Conservation (phyloP, 176 grass and related monocot genomes). For the Dactylis glomerata region DNA sequence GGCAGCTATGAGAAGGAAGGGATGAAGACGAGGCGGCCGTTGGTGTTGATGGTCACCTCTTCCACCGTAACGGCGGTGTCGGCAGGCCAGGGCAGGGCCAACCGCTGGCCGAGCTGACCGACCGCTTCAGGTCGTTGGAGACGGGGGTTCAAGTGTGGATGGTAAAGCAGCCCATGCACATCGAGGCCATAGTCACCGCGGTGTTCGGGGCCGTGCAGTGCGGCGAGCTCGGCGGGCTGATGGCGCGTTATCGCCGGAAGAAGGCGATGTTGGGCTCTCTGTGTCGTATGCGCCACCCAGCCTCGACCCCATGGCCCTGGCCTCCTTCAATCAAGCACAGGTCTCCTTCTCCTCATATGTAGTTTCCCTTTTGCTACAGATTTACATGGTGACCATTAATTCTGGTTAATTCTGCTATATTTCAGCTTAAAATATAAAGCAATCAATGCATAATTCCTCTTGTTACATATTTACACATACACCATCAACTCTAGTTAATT, state of each 20-base stretch:
- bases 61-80: constrained; percentile 17
- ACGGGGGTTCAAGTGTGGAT: constrained; percentile 54
- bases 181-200: constrained; percentile 52
- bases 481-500: too few relatives aligned
- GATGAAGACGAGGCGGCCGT: too few relatives aligned
- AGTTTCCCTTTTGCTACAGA: too few relatives aligned
- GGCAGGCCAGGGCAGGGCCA: constrained; percentile 18
- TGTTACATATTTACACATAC: too few relatives aligned
- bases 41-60: background rate
- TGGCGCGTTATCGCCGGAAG: constrained; percentile 49
- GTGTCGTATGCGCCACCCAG: background rate
- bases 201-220: constrained; percentile 44
- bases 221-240: constrained; percentile 44
- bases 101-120: constrained; percentile 48
- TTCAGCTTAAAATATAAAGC: too few relatives aligned
- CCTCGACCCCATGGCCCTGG: constrained; percentile 46
- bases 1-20: too few relatives aligned
- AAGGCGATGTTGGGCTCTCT: background rate
- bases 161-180: constrained; percentile 50
- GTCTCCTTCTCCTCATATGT: background rate
- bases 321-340: constrained; percentile 58
- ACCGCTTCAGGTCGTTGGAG: constrained; percentile 52
- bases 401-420: too few relatives aligned
- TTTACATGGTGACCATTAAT: too few relatives aligned
- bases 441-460: too few relatives aligned